These are phyloP conservation scores for Reticulascus tulasneorum DNA, from an alignment of 2,329 filamentous ascomycete species.

Conservation along the genomic window DNA sequence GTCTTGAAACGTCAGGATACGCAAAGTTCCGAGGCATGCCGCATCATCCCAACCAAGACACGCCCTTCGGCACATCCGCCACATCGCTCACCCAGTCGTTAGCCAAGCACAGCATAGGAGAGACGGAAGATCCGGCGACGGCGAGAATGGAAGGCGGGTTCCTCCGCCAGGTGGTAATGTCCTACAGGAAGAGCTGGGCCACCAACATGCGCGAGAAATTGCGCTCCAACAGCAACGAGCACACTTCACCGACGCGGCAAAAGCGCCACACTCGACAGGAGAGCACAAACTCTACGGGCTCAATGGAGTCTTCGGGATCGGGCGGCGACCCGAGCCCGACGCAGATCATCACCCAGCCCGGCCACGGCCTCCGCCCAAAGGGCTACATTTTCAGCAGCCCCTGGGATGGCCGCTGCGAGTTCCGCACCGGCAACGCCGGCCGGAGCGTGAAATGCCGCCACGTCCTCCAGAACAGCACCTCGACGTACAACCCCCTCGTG, in stretches of 20 bases:
- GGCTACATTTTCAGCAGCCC: constrained; percentile 80
- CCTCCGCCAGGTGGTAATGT: constrained; percentile 54
- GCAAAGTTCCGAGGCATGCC: constrained; percentile 53
- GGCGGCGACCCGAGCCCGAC: constrained; percentile 21
- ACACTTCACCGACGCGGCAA: constrained; percentile 2
- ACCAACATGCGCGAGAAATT: constrained; percentile 43
- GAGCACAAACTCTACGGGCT: constrained; percentile 11
- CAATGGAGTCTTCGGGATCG: constrained; percentile 6
- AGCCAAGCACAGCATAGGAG: no score
- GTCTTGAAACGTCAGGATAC: constrained; percentile 53
- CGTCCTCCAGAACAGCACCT: constrained; percentile 46
- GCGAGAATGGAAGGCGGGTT: constrained; percentile 42
- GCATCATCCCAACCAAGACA: constrained; percentile 30
- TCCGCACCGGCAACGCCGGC: constrained; percentile 72
- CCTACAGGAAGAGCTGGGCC: constrained; percentile 47
- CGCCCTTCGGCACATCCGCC: constrained; percentile 5
- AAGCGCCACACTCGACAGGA: constrained; percentile 10
- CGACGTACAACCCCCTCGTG: constrained; percentile 21
- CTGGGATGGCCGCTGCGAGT: constrained; percentile 85
- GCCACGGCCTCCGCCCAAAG: constrained; percentile 47
- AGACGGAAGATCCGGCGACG: not conserved
- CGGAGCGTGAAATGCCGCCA: constrained; percentile 73
- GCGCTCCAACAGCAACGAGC: constrained; percentile 18
- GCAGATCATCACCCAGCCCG: constrained; percentile 39
- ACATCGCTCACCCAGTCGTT: constrained; percentile 1